Conservation (phyloP, 371 early-diverging fungal genomes). For the Nematocida sp. region DNA sequence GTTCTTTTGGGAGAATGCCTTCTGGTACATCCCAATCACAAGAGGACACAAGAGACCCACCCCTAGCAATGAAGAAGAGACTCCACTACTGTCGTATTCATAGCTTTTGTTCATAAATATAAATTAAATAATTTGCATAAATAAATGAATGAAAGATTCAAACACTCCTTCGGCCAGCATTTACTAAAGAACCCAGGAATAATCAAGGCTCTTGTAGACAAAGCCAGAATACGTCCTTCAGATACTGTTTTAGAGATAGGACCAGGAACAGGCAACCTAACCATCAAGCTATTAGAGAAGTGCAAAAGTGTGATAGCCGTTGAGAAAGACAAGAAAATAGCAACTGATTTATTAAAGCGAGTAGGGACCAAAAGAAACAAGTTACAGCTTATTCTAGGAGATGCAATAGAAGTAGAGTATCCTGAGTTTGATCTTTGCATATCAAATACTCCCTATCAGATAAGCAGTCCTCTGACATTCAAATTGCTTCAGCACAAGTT, state of each 20-base stretch:
- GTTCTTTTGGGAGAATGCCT: neutral
- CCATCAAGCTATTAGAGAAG: conserved; percentile 81
- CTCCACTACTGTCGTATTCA: conserved; percentile 32
- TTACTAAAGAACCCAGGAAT: conserved; percentile 95
- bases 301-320: conserved; percentile 74
- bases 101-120: conserved; percentile 29
- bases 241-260: conserved; percentile 95
- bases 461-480: conserved; percentile 82
- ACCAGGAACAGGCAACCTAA: conserved; percentile 98
- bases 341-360: conserved; percentile 89
- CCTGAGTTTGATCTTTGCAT: conserved; percentile 98
- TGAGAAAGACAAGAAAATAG: conserved; percentile 90
- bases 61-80: conserved; percentile 36
- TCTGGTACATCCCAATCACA: neutral
- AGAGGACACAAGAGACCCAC: conserved; percentile 13
- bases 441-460: conserved; percentile 97
- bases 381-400: conserved; percentile 87
- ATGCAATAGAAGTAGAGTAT: conserved; percentile 85
- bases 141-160: conserved; percentile 67
- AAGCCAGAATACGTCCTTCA: conserved; percentile 79
- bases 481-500: conserved; percentile 83
- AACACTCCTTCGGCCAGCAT: conserved; percentile 96
- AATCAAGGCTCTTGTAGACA: conserved; percentile 88
- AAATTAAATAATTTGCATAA: conserved; percentile 46
- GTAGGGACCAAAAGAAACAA: conserved; percentile 67